phyloP scores from a whole-genome alignment of 2,329 filamentous ascomycete genomes.

The Keithomyces neogunnii region DNA sequence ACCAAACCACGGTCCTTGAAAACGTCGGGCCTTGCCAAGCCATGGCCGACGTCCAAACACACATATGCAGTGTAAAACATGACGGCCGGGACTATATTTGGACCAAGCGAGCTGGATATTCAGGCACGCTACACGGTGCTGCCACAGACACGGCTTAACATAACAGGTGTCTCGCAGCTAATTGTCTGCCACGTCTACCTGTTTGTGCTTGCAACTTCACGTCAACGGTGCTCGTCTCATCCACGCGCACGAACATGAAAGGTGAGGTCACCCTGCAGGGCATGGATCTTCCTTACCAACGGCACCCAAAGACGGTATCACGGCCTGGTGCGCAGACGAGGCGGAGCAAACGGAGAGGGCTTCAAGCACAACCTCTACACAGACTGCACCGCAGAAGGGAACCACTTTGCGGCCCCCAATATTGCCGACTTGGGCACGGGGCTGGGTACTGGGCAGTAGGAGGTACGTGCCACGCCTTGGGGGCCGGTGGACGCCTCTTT shows the following conservation, averaged over 20 bases:
- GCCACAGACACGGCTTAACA: neutral
- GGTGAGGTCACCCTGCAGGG: constrained; percentile 15
- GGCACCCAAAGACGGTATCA: constrained; percentile 37
- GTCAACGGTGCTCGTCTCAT: constrained; percentile 18
- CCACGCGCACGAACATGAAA: constrained; percentile 29
- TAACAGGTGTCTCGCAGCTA: constrained; percentile 1
- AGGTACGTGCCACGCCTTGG: constrained; percentile 20
- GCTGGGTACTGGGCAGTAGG: constrained; percentile 49
- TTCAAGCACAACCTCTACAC: constrained; percentile 39
- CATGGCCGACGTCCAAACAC: too few relatives aligned
- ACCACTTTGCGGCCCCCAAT: constrained; percentile 35
- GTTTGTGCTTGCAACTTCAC: constrained; percentile 30
- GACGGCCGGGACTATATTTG: too few relatives aligned
- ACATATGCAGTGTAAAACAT: too few relatives aligned
- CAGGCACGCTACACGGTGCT: too few relatives aligned
- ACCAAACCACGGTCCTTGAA: too few relatives aligned
- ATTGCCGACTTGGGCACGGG: constrained; percentile 43
- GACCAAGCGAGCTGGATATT: too few relatives aligned
- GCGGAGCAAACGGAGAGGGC: constrained; percentile 39
- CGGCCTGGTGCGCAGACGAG: constrained; percentile 38
- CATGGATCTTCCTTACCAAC: neutral
- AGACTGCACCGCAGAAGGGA: constrained; percentile 36
- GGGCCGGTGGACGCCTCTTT: too few relatives aligned
- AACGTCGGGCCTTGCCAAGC: too few relatives aligned
- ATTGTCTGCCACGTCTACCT: constrained; percentile 13